Conservation (phyloP, 1,284 basidiomycete species). For the Golubevia sp. region DNA sequence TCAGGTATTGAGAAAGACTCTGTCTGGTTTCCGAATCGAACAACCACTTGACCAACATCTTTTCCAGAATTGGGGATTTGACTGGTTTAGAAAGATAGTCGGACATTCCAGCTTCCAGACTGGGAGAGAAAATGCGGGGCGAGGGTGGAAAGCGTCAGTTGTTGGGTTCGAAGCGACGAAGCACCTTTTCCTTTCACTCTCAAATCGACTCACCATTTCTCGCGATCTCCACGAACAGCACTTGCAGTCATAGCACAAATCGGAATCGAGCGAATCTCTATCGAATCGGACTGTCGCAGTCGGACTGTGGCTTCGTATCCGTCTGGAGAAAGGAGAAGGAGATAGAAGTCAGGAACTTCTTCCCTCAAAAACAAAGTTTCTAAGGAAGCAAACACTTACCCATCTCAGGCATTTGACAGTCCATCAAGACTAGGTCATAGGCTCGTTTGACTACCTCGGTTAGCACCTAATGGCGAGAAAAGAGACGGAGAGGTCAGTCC, state of each 20-base stretch:
- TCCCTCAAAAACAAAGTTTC: background rate
- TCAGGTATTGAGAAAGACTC: slow-evolving; percentile 20
- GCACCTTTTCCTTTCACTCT: too few species aligned
- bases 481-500: background rate
- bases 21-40: slow-evolving; percentile 45
- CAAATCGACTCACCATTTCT: too few species aligned
- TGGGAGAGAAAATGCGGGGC: too few species aligned
- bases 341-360: slow-evolving; percentile 21
- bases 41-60: slow-evolving; percentile 36
- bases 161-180: too few species aligned
- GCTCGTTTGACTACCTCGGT: slow-evolving; percentile 34
- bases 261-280: slow-evolving; percentile 39
- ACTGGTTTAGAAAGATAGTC: slow-evolving; percentile 56
- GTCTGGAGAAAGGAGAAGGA: slow-evolving; percentile 50
- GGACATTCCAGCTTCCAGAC: slow-evolving; percentile 31
- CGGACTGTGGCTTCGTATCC: slow-evolving; percentile 47
- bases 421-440: slow-evolving; percentile 39
- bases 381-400: background rate
- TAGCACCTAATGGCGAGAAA: slow-evolving; percentile 13
- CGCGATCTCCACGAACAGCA: slow-evolving; percentile 50
- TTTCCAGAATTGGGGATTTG: slow-evolving; percentile 41
- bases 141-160: too few species aligned
- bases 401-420: slow-evolving; percentile 4
- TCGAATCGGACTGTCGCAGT: slow-evolving; percentile 35
- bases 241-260: slow-evolving; percentile 53